These are phyloP conservation scores for Brassica juncea DNA, from an alignment of 345 rosid genomes.

Conservation along the genomic window DNA sequence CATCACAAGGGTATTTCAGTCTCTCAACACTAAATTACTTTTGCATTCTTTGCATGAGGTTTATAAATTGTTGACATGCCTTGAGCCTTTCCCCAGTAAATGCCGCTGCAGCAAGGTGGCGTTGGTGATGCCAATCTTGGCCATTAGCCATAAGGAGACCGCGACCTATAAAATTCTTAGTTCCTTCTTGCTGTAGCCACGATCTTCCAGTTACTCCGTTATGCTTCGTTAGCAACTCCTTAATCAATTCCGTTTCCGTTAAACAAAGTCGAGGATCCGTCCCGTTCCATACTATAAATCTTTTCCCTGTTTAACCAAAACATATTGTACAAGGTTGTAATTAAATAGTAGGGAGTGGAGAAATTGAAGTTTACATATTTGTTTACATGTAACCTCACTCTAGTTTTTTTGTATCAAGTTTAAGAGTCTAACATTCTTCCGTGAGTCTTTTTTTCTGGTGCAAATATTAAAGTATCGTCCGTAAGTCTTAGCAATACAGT, in stretches of 20 bases:
- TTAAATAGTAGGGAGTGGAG: too few relatives aligned
- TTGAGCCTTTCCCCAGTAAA: conserved; percentile 66
- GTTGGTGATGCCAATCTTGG: conserved; percentile 64
- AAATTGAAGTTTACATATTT: too few relatives aligned
- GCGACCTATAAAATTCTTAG: conserved; percentile 76
- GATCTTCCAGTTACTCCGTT: conserved; percentile 78
- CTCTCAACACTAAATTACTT: background rate
- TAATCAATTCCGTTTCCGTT: conserved; percentile 75
- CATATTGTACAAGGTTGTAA: background rate
- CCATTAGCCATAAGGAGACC: conserved; percentile 88
- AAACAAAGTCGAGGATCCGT: conserved; percentile 87
- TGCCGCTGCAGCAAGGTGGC: conserved; percentile 59
- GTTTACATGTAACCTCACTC: too few relatives aligned
- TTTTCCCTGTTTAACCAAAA: conserved; percentile 54
- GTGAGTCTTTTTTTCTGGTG: too few relatives aligned
- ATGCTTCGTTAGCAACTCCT: conserved; percentile 68
- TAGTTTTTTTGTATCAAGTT: too few relatives aligned
- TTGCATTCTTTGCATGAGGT: conserved; percentile 14
- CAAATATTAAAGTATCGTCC: too few relatives aligned
- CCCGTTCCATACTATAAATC: conserved; percentile 90
- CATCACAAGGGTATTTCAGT: background rate
- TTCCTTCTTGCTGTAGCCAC: conserved; percentile 92
- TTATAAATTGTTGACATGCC: conserved; percentile 39
- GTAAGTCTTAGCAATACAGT: too few relatives aligned
- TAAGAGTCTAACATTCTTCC: too few relatives aligned